Evolutionary conservation across 2,329 filamentous ascomycete species (phyloP).

Genomic region (Coniosporium tulheliwenetii): DNA sequence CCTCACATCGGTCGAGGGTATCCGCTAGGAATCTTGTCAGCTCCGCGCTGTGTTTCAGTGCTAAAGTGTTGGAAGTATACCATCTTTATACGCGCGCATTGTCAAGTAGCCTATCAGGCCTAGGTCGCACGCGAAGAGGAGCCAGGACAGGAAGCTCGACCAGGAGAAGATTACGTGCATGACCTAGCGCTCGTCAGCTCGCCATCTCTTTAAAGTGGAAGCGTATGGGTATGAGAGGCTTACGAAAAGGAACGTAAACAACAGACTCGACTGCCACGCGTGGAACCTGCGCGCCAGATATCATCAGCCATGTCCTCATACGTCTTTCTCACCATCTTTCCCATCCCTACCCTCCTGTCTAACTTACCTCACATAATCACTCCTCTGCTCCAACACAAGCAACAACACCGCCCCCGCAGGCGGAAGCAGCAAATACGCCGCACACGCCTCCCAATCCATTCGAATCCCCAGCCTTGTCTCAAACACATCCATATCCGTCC

Average conservation of each 20-base stretch:
- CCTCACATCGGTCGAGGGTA: slow-evolving; percentile 55
- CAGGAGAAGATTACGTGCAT: slow-evolving; percentile 77
- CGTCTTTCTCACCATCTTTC: neutral
- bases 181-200: slow-evolving; percentile 21
- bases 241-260: slow-evolving; percentile 57
- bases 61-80: slow-evolving; percentile 26
- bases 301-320: neutral
- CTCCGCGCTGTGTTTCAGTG: neutral
- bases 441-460: slow-evolving; percentile 76
- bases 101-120: slow-evolving; percentile 62
- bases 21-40: slow-evolving; percentile 30
- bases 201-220: too few species aligned
- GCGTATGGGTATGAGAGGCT: slow-evolving; percentile 8
- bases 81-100: slow-evolving; percentile 70
- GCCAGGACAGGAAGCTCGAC: slow-evolving; percentile 70
- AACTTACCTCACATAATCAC: slow-evolving; percentile 77
- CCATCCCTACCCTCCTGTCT: neutral
- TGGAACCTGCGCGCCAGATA: slow-evolving; percentile 54
- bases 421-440: slow-evolving; percentile 76
- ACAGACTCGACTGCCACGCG: slow-evolving; percentile 80
- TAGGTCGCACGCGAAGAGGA: slow-evolving; percentile 64
- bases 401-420: slow-evolving; percentile 75
- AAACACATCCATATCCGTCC: slow-evolving; percentile 61
- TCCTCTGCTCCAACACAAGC: slow-evolving; percentile 79
- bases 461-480: slow-evolving; percentile 79